phyloP scores from a whole-genome alignment of 805 yeast genomes.

The Yarrowia sp. region DNA sequence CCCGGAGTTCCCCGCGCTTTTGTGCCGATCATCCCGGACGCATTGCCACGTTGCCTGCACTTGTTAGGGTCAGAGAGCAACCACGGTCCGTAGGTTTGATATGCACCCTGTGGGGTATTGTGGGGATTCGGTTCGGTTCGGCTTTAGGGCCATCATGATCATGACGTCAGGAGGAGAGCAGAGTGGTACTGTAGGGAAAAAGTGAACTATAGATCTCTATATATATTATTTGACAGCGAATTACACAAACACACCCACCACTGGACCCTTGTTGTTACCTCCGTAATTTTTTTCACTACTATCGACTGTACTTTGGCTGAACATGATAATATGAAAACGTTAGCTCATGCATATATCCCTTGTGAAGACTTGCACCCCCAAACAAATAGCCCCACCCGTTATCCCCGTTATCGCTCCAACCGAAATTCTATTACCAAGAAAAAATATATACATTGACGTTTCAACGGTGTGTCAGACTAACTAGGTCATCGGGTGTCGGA shows the following conservation, averaged over 20 bases:
- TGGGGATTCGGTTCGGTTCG: conserved; percentile 24
- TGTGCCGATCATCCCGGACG: conserved; percentile 6
- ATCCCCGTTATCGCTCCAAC: not conserved
- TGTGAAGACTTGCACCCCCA: not conserved
- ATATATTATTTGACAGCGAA: no score
- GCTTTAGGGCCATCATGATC: not conserved
- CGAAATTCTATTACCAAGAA: not conserved
- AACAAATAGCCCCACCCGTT: not conserved
- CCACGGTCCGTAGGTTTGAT: not conserved
- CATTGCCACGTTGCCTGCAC: not conserved
- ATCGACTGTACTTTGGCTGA: no score
- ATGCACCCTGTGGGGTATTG: conserved; percentile 21
- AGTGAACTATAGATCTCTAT: no score
- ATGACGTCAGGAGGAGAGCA: not conserved
- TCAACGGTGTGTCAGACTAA: no score
- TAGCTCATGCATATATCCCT: not conserved
- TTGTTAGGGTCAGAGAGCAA: not conserved
- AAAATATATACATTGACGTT: not conserved
- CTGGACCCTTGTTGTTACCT: no score
- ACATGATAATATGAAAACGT: not conserved
- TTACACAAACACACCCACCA: no score
- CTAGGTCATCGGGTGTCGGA: no score
- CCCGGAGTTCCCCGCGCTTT: not conserved
- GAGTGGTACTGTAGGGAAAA: no score
- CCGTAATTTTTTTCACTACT: no score